A percentile compares a stretch with the other conserved stretches of the same genome.
Evolutionary conservation across 2,329 filamentous ascomycete species (phyloP).

Genomic region (Talaromyces atroroseus): DNA sequence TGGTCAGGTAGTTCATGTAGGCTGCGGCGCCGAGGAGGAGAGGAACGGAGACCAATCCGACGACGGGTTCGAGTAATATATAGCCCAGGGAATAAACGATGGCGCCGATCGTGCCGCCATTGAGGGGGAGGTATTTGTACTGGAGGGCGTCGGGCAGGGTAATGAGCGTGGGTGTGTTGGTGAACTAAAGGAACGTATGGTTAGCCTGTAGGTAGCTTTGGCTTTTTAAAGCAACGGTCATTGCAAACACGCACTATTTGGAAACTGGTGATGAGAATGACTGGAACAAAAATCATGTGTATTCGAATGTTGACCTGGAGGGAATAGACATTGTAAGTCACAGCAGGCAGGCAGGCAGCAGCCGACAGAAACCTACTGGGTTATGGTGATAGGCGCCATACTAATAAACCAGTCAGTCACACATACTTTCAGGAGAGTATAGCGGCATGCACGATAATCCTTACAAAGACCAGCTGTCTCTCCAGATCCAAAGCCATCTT

Average conservation of each 20-base stretch:
- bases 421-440: not conserved
- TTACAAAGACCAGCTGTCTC: conserved; percentile 61
- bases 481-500: conserved; percentile 54
- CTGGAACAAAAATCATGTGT: conserved; percentile 59
- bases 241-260: conserved; percentile 45
- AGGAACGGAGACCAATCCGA: conserved; percentile 69
- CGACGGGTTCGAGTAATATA: conserved; percentile 87
- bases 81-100: conserved; percentile 72
- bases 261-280: conserved; percentile 55
- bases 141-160: conserved; percentile 50
- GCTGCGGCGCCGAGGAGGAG: conserved; percentile 72
- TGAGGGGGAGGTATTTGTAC: conserved; percentile 54
- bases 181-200: conserved; percentile 39
- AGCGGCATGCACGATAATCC: conserved; percentile 24
- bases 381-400: conserved; percentile 64
- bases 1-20: conserved; percentile 67
- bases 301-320: conserved; percentile 59
- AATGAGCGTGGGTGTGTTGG: conserved; percentile 51
- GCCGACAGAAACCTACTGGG: conserved; percentile 42
- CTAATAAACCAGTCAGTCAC: conserved; percentile 30
- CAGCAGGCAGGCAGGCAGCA: not conserved
- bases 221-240: too few species aligned
- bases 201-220: not conserved
- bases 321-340: not conserved
- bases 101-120: conserved; percentile 53